phyloP scores from a whole-genome alignment of 225 moss, liverwort and hornwort genomes.

The Pseudoscleropodium purum region DNA sequence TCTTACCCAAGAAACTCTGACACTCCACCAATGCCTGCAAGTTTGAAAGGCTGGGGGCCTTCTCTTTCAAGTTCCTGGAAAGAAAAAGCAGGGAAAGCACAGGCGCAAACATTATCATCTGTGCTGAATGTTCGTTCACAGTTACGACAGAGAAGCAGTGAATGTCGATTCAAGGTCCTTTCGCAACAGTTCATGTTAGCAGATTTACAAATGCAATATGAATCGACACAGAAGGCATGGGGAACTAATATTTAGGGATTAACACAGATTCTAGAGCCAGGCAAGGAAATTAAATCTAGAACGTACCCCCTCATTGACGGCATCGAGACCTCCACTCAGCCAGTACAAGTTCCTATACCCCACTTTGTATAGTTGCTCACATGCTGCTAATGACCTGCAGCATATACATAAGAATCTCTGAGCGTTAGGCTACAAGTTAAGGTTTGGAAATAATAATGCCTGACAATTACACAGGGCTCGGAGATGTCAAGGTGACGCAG shows the following conservation, averaged over 20 bases:
- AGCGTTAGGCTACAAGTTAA: not conserved
- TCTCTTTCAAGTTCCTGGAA: conserved; percentile 65
- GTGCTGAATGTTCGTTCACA: not conserved
- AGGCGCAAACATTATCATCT: not conserved
- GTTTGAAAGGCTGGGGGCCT: conserved; percentile 61
- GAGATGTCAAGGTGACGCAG: not conserved
- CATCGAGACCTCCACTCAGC: conserved; percentile 79
- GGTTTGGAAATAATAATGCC: not conserved
- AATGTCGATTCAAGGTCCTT: not conserved
- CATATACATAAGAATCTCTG: not conserved
- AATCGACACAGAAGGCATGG: not conserved
- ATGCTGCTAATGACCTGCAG: conserved; percentile 78
- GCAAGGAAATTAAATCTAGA: not conserved
- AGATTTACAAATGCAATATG: not conserved
- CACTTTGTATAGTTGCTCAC: conserved; percentile 80
- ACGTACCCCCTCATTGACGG: conserved; percentile 58
- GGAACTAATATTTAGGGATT: not conserved
- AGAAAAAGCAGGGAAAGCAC: not conserved
- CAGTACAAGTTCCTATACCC: conserved; percentile 83
- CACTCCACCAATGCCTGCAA: conserved; percentile 76
- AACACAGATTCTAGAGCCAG: not conserved
- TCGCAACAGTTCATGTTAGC: not conserved
- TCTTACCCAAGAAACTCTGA: conserved; percentile 77
- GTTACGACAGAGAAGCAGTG: not conserved
- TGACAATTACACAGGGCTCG: not conserved